Conservation (phyloP, 345 rosid genomes). For the Sisymbrium altissimum region DNA sequence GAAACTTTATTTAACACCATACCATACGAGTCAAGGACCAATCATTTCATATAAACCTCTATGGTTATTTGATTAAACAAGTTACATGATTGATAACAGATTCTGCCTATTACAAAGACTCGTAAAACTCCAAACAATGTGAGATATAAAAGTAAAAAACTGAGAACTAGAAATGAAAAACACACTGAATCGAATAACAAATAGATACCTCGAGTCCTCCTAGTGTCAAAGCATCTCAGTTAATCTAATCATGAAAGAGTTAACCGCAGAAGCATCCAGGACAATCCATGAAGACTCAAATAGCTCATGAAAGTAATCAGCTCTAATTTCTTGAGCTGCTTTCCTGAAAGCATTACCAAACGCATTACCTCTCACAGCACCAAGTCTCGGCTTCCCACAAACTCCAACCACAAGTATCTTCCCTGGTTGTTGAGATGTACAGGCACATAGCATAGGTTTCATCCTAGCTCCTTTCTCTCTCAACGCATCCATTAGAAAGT, state of each 20-base stretch:
- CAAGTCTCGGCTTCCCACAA: slow-evolving; percentile 89
- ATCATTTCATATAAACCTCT: slow-evolving; percentile 11
- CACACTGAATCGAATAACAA: slow-evolving; percentile 7
- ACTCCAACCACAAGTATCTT: slow-evolving; percentile 91
- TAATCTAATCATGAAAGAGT: slow-evolving; percentile 82
- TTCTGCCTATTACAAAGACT: slow-evolving; percentile 21
- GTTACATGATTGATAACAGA: slow-evolving; percentile 22
- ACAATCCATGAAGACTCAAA: slow-evolving; percentile 98
- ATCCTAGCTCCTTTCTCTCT: slow-evolving; percentile 87
- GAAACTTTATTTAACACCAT: neutral
- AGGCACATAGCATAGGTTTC: slow-evolving; percentile 93
- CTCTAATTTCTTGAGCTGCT: slow-evolving; percentile 77
- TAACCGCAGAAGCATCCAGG: slow-evolving; percentile 66
- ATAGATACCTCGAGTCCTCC: neutral
- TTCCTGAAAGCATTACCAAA: slow-evolving; percentile 85
- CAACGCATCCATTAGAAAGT: slow-evolving; percentile 95
- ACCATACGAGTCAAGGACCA: neutral
- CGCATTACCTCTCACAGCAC: slow-evolving; percentile 87
- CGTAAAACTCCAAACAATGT: slow-evolving; percentile 16
- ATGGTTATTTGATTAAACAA: slow-evolving; percentile 20
- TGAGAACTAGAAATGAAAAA: neutral
- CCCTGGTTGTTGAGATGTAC: slow-evolving; percentile 56
- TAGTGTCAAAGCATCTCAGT: slow-evolving; percentile 73
- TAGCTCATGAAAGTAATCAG: slow-evolving; percentile 87
- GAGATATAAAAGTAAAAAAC: neutral